Evolutionary conservation across 2,329 filamentous ascomycete species (phyloP).

Genomic region (Podosphaera aphanis): DNA sequence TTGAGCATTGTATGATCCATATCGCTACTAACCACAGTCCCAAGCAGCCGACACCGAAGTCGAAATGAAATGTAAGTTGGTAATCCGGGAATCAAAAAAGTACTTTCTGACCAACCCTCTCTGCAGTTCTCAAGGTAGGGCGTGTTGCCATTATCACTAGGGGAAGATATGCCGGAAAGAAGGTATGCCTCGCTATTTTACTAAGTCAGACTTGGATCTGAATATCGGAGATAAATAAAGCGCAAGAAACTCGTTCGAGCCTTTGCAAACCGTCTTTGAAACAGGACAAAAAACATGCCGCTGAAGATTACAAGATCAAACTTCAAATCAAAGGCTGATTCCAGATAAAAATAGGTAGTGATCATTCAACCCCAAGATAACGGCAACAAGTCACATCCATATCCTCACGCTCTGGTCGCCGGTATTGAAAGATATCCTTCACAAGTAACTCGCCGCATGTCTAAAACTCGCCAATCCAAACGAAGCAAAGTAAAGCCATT

Average conservation of each 20-base stretch:
- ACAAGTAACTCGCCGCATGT: constrained; percentile 96
- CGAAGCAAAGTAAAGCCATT: constrained; percentile 99
- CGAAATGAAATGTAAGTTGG: constrained; percentile 20
- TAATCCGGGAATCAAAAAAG: not conserved
- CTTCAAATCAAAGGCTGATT: constrained; percentile 1
- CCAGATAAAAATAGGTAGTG: constrained; percentile 44
- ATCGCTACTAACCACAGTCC: too few relatives aligned
- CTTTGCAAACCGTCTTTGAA: too few relatives aligned
- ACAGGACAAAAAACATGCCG: too few relatives aligned
- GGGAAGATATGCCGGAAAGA: constrained; percentile 98
- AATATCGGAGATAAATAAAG: too few relatives aligned
- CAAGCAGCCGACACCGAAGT: too few relatives aligned
- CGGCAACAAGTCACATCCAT: constrained; percentile 96
- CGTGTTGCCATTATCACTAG: constrained; percentile 98
- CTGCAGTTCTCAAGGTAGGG: constrained; percentile 79
- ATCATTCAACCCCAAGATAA: constrained; percentile 97
- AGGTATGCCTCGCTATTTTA: constrained; percentile 40
- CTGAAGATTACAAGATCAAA: not conserved
- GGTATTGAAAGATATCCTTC: constrained; percentile 91
- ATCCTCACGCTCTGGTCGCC: constrained; percentile 94
- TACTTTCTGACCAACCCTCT: constrained; percentile 8
- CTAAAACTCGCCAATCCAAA: constrained; percentile 86
- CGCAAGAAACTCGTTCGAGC: not conserved
- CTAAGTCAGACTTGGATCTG: too few relatives aligned
- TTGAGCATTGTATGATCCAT: too few relatives aligned